phyloP scores from a whole-genome alignment of 495 filamentous ascomycete species.

The Friedmanniomyces simplex region DNA sequence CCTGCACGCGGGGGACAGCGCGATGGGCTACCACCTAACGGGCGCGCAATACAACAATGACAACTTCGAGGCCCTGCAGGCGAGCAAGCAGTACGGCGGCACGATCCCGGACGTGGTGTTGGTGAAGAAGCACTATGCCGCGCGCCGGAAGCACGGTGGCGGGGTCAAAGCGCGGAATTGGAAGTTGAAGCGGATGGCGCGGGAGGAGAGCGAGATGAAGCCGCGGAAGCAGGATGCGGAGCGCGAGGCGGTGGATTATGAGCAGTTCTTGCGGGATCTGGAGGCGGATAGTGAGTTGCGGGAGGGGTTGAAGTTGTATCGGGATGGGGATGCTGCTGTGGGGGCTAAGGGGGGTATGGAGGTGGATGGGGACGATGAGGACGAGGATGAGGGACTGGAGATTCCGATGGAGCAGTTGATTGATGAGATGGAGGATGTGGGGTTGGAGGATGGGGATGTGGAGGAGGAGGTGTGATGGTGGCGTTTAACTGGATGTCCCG shows the following conservation, averaged over 20 bases:
- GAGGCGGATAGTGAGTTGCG: constrained; percentile 90
- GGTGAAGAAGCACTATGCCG: constrained; percentile 90
- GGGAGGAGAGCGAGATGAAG: constrained; percentile 72
- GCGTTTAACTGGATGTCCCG: too few relatives aligned
- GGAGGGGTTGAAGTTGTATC: constrained; percentile 75
- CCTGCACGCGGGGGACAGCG: constrained; percentile 81
- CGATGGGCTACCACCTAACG: constrained; percentile 78
- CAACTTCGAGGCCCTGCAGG: constrained; percentile 68
- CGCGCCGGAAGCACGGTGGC: constrained; percentile 56
- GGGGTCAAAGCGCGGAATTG: constrained; percentile 68
- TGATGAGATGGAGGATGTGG: constrained; percentile 35
- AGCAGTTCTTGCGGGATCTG: constrained; percentile 92
- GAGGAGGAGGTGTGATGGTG: constrained; percentile 4
- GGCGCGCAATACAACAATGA: constrained; percentile 87
- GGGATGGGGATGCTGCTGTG: constrained; percentile 41
- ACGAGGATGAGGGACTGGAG: constrained; percentile 34
- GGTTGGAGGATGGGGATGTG: constrained; percentile 26
- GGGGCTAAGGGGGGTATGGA: constrained; percentile 39
- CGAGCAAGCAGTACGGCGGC: constrained; percentile 54
- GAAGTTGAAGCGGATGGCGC: constrained; percentile 87
- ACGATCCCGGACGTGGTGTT: constrained; percentile 85
- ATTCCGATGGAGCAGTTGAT: constrained; percentile 38
- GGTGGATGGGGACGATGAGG: constrained; percentile 56
- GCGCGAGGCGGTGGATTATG: constrained; percentile 79
- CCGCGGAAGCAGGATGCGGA: constrained; percentile 73